A percentile compares a stretch with the other conserved stretches of the same genome.
These are phyloP conservation scores for Carex littledalei DNA, from an alignment of 176 grass and related monocot genomes.

Conservation along the genomic window DNA sequence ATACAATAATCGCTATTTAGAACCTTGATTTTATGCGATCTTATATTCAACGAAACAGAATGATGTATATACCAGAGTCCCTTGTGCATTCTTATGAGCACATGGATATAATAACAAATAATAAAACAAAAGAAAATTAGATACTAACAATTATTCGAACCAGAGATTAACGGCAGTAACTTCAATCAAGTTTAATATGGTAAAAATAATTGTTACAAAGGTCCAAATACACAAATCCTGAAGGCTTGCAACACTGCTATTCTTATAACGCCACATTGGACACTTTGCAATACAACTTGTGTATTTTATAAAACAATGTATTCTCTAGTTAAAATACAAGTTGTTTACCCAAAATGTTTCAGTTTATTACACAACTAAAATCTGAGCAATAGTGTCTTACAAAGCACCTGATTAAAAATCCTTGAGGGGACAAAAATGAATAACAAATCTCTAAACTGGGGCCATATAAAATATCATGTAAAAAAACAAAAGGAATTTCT, in stretches of 20 bases:
- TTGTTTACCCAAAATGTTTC: background rate
- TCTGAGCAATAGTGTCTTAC: background rate
- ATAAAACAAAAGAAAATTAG: background rate
- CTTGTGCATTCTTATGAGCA: background rate
- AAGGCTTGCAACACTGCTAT: background rate
- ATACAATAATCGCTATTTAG: too few species aligned
- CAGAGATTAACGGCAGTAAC: background rate
- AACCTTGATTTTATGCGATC: too few species aligned
- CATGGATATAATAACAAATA: background rate
- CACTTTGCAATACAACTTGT: background rate
- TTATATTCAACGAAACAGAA: background rate
- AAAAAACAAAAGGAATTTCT: background rate
- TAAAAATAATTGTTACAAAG: background rate
- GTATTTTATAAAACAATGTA: background rate
- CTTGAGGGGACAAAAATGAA: background rate
- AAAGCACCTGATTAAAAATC: background rate
- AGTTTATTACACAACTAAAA: constrained; percentile 9
- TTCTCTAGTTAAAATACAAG: background rate
- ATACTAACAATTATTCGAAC: background rate
- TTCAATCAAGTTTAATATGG: background rate
- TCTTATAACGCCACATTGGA: background rate
- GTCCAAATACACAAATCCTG: background rate
- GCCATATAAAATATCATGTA: background rate
- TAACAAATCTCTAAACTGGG: background rate
- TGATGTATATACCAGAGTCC: background rate